These are phyloP conservation scores for Acanthamoeba triangularis DNA, from an alignment of 208 protist genomes.

Conservation along the genomic window DNA sequence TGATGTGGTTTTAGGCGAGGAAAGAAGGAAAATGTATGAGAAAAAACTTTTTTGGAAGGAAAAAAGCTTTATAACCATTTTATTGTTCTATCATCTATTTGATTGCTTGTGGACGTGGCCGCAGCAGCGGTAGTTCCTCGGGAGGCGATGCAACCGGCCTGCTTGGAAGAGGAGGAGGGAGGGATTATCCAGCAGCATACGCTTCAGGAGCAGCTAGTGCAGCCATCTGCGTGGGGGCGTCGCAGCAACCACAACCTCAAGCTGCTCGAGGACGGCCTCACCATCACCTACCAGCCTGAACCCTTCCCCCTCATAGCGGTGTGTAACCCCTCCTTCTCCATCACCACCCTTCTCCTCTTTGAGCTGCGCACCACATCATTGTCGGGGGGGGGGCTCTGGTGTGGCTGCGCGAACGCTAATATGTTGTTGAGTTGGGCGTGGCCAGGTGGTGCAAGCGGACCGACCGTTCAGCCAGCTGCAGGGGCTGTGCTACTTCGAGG, in stretches of 20 bases:
- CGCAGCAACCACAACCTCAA: not conserved
- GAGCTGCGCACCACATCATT: not conserved
- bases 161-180: not conserved
- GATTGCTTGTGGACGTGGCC: not conserved
- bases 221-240: not conserved
- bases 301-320: not conserved
- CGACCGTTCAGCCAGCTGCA: not conserved
- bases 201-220: not conserved
- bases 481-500: slow-evolving; percentile 32
- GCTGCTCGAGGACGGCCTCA: not conserved
- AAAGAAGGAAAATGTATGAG: too few relatives aligned
- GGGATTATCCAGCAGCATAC: not conserved
- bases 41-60: not conserved
- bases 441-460: slow-evolving; percentile 9
- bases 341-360: not conserved
- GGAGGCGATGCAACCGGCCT: not conserved
- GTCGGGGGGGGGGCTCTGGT: not conserved
- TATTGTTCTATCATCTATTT: too few relatives aligned
- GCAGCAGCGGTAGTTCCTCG: not conserved
- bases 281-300: not conserved
- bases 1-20: too few relatives aligned
- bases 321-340: not conserved
- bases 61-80: too few relatives aligned
- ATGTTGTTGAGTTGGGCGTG: not conserved
- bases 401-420: not conserved